Conservation (phyloP, 78 protist species). For the Dictyostelium brefeldianum region DNA sequence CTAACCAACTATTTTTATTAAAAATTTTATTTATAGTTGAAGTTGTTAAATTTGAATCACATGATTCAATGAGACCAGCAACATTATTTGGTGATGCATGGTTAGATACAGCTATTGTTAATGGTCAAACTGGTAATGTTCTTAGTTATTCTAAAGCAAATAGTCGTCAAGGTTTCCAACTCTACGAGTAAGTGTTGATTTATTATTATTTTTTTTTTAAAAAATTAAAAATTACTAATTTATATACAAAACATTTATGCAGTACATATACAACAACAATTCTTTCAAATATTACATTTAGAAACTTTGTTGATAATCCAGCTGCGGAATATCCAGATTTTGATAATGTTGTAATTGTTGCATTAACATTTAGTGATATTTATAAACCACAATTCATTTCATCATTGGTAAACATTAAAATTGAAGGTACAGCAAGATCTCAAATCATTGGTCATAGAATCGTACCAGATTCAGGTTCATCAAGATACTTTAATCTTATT, state of each 20-base stretch:
- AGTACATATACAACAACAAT: slow-evolving; percentile 48
- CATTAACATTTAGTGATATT: slow-evolving; percentile 78
- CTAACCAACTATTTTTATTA: too few species aligned
- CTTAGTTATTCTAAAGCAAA: not conserved
- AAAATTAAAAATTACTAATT: too few species aligned
- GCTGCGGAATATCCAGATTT: slow-evolving; percentile 3
- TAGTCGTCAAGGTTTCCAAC: slow-evolving; percentile 83
- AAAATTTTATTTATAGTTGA: slow-evolving; percentile 4
- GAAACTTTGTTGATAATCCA: slow-evolving; percentile 24
- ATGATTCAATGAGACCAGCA: slow-evolving; percentile 28
- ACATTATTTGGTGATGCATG: slow-evolving; percentile 61
- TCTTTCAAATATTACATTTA: slow-evolving; percentile 30
- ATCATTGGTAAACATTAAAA: slow-evolving; percentile 10
- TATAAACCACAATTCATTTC: slow-evolving; percentile 81
- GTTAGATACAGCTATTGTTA: slow-evolving; percentile 38
- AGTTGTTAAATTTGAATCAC: slow-evolving; percentile 26
- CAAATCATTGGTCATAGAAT: slow-evolving; percentile 48
- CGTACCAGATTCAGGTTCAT: slow-evolving; percentile 21
- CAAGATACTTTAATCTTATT: slow-evolving; percentile 46
- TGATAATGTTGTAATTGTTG: slow-evolving; percentile 48
- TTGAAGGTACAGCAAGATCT: not conserved
- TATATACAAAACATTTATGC: too few species aligned
- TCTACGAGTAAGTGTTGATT: too few species aligned
- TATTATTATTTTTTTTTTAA: too few species aligned
- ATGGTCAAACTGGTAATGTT: slow-evolving; percentile 48